Conservation (phyloP, 2,329 filamentous ascomycete genomes). For the Cytospora schulzeri region DNA sequence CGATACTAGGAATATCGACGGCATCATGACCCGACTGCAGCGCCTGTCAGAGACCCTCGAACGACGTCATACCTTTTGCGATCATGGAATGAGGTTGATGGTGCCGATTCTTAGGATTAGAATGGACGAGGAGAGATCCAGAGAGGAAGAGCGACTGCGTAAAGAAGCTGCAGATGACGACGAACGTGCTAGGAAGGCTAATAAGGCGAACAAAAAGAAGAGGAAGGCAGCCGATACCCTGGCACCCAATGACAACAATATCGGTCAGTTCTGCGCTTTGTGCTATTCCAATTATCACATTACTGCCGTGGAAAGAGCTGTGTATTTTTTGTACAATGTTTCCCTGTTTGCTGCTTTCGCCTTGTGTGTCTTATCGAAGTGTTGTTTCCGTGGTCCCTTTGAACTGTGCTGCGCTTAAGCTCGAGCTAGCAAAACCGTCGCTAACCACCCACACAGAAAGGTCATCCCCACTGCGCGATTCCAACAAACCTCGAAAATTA, state of each 20-base stretch:
- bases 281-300: not conserved
- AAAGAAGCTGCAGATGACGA: constrained; percentile 51
- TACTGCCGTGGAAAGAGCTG: not conserved
- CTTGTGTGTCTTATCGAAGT: not conserved
- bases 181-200: constrained; percentile 49
- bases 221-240: constrained; percentile 69
- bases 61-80: constrained; percentile 67
- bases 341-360: not conserved
- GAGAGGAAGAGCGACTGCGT: constrained; percentile 54
- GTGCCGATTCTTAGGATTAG: constrained; percentile 66
- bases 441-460: constrained; percentile 46
- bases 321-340: not conserved
- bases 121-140: constrained; percentile 54
- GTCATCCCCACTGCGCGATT: constrained; percentile 56
- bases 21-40: constrained; percentile 65
- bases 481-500: constrained; percentile 52
- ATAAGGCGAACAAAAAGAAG: constrained; percentile 73
- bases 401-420: not conserved
- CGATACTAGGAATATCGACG: constrained; percentile 64
- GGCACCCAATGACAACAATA: constrained; percentile 54
- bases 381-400: not conserved
- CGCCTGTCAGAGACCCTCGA: constrained; percentile 68
- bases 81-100: constrained; percentile 72
- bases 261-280: constrained; percentile 34
- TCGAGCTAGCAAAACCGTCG: constrained; percentile 6